Conservation (phyloP, 805 yeast species). For the Cyberlindnera suaveolens region DNA sequence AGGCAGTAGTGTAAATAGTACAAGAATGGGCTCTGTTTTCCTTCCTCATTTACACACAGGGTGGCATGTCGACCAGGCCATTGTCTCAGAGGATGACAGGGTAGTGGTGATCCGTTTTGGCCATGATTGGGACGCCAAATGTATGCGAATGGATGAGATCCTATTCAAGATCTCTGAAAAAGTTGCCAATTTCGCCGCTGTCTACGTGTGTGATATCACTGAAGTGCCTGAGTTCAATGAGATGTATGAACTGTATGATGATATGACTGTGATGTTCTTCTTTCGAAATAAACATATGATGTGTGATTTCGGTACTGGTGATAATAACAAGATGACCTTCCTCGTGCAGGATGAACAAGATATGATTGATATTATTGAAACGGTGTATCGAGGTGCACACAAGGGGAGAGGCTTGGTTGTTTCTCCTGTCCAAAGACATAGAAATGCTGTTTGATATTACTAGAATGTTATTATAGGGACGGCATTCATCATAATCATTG, state of each 20-base stretch:
- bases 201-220: conserved; percentile 84
- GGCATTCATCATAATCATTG: no score
- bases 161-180: conserved; percentile 75
- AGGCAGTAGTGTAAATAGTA: neutral
- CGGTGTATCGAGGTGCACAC: conserved; percentile 82
- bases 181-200: conserved; percentile 79
- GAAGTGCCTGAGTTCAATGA: conserved; percentile 85
- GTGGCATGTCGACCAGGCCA: conserved; percentile 97
- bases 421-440: conserved; percentile 47
- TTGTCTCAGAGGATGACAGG: conserved; percentile 75
- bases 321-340: conserved; percentile 90
- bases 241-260: conserved; percentile 88
- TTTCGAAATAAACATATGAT: conserved; percentile 91
- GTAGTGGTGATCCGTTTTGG: conserved; percentile 89
- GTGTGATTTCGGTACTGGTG: conserved; percentile 98
- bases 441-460: conserved; percentile 4
- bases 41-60: conserved; percentile 78
- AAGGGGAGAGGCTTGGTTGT: conserved; percentile 90
- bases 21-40: conserved; percentile 69
- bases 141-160: conserved; percentile 88
- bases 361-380: conserved; percentile 84
- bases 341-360: conserved; percentile 76
- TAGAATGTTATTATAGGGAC: neutral
- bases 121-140: conserved; percentile 63
- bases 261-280: conserved; percentile 90